Evolutionary conservation across 371 early-diverging fungal genomes (phyloP), one percentile per base, ranked within the genome.

Genomic region (Haplosporangium sp.): DNA sequence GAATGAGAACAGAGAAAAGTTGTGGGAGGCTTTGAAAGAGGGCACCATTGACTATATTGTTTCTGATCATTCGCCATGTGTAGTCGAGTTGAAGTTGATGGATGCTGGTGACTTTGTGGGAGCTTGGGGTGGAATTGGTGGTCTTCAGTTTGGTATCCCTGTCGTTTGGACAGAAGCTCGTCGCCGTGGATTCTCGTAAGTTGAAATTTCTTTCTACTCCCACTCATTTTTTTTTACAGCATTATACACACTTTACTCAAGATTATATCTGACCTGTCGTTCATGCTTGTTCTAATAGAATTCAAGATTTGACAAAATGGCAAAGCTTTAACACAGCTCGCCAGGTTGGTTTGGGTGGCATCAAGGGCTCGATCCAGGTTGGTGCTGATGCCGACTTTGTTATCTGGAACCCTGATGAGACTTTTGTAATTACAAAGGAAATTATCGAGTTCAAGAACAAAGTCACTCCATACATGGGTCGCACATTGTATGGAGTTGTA

Each of bases 111-210:
- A 94, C 83, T 94, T 94, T 84, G 86, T 91, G 48, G 85, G 86
- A 59, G 94, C 95, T 35, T 94, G 95, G 95, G 95, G 95, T 70
- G 95, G 95, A 66, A 93, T 94, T 76, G 92, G 94, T 17, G 89
- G 92, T 44, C 91, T 94, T n/a, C 94, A 93, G 79, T 92, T 94
- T 77, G 94, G 94, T 17, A 85, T 94, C 44, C 89, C 92, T 27
- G 86, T 93, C 20, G 85, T 94, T 59, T 94, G 94, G 94, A 92
- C 92, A n/a, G 94, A 92, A 77, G 93, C 92, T 55, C 87, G 85
- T 65, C 83, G 84, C 37, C 91, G 93, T 55, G 93, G 93, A 34
- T 84, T 89, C 72, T 87, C 77, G 86, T 89, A 85, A 79, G 84
- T 76, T 59, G 17, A 39, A 19, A 27, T 53, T 19, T 6, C n/a